Evolutionary conservation across 1,284 basidiomycete genomes (phyloP).

Genomic region (Amylostereum areolatum): DNA sequence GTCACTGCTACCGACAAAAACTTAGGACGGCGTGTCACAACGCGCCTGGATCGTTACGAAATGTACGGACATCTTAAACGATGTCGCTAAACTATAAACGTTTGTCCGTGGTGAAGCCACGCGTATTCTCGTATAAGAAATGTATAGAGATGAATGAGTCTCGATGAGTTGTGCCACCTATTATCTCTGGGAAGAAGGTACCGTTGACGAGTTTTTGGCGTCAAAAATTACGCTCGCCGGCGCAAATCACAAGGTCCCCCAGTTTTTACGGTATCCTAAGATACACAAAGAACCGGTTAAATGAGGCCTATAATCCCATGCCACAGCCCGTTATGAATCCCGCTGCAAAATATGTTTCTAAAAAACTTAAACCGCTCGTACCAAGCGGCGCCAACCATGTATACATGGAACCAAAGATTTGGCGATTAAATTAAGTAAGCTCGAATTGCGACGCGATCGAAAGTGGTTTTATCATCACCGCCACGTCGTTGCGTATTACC

Average conservation of each 20-base stretch:
- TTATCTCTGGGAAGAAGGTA: background rate
- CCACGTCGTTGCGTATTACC: constrained; percentile 28
- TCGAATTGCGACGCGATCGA: constrained; percentile 4
- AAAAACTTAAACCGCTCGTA: constrained; percentile 29
- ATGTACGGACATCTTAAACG: too few relatives aligned
- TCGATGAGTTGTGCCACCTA: background rate
- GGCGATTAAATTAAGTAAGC: constrained; percentile 20
- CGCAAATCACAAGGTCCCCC: constrained; percentile 12
- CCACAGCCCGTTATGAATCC: constrained; percentile 24
- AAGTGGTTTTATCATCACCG: constrained; percentile 20
- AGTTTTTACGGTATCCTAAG: constrained; percentile 29
- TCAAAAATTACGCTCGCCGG: constrained; percentile 6
- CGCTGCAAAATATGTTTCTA: constrained; percentile 22
- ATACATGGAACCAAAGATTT: constrained; percentile 27
- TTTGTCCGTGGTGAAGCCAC: too few relatives aligned
- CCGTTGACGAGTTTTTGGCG: background rate
- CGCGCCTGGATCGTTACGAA: too few relatives aligned
- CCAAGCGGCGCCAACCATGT: constrained; percentile 17
- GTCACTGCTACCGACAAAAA: too few relatives aligned
- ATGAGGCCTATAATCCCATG: constrained; percentile 28
- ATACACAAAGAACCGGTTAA: constrained; percentile 29
- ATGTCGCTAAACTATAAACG: too few relatives aligned
- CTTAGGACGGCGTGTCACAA: too few relatives aligned
- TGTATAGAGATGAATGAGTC: background rate
- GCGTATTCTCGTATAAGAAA: background rate